A percentile compares a stretch with the other conserved stretches of the same genome.
Conservation (phyloP, 1,284 basidiomycete species). For the Moniliella sp. region DNA sequence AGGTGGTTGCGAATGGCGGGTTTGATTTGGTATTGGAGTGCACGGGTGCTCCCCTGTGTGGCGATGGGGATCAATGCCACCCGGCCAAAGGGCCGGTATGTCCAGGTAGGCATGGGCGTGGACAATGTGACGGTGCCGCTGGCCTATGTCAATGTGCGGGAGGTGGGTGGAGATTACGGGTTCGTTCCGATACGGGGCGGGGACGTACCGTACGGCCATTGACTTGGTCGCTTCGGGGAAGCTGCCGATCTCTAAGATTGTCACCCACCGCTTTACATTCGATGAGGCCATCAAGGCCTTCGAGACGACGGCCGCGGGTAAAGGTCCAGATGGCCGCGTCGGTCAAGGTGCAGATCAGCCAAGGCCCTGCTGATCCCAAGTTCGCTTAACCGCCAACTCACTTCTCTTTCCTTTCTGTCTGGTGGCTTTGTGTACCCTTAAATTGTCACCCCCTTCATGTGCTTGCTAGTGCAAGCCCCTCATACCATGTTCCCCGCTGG, state of each 20-base stretch:
- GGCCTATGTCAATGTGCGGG: constrained; percentile 40
- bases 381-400: too few species aligned
- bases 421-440: too few species aligned
- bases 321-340: constrained; percentile 44
- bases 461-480: too few species aligned
- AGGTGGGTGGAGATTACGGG: constrained; percentile 60
- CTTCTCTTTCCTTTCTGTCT: too few species aligned
- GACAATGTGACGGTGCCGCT: constrained; percentile 33
- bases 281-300: constrained; percentile 40
- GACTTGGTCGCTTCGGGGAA: constrained; percentile 39
- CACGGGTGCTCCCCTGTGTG: constrained; percentile 37
- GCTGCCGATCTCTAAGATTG: constrained; percentile 43
- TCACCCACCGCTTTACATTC: constrained; percentile 40
- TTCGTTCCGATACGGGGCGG: constrained; percentile 68
- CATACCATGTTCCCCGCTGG: too few species aligned
- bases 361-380: too few species aligned
- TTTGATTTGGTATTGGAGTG: constrained; percentile 46
- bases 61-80: constrained; percentile 21
- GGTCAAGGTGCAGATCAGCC: constrained; percentile 39
- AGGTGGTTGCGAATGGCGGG: constrained; percentile 36
- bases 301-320: constrained; percentile 43
- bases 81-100: constrained; percentile 17
- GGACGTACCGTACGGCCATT: constrained; percentile 44
- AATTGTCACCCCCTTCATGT: too few species aligned
- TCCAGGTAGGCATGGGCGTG: constrained; percentile 19